phyloP scores from a whole-genome alignment of 2,329 filamentous ascomycete genomes.

The Aspergillus floridensis region DNA sequence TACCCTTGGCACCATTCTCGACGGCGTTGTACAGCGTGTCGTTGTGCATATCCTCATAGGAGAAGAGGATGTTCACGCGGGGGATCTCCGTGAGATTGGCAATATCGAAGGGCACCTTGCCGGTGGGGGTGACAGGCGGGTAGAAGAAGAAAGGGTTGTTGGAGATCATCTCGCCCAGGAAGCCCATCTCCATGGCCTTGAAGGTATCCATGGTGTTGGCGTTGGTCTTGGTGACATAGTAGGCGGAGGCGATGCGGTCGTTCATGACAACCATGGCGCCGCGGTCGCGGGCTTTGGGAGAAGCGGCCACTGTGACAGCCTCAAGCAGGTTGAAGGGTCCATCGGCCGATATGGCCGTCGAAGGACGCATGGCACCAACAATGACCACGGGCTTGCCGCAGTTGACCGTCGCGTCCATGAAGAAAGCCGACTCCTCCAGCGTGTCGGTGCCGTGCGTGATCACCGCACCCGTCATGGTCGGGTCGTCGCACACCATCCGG shows the following conservation, averaged over 20 bases:
- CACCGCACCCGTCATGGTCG: constrained; percentile 25
- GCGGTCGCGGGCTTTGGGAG: constrained; percentile 46
- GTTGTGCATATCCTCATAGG: constrained; percentile 27
- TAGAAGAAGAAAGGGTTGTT: constrained; percentile 62
- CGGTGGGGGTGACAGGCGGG: constrained; percentile 49
- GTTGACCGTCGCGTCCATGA: constrained; percentile 58
- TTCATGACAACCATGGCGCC: constrained; percentile 62
- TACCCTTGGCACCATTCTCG: constrained; percentile 24
- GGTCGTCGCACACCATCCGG: constrained; percentile 22
- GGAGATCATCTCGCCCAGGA: constrained; percentile 58
- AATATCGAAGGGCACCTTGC: constrained; percentile 32
- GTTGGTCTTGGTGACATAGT: constrained; percentile 61
- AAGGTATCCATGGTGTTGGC: constrained; percentile 64
- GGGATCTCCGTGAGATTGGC: constrained; percentile 20
- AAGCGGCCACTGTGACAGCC: constrained; percentile 57
- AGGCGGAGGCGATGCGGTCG: constrained; percentile 59
- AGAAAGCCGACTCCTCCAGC: constrained; percentile 63
- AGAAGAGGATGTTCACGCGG: constrained; percentile 27
- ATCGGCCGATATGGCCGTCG: constrained; percentile 61
- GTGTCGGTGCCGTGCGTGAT: constrained; percentile 67
- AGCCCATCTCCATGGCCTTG: constrained; percentile 56
- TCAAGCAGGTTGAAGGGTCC: constrained; percentile 62
- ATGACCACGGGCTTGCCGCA: constrained; percentile 59
- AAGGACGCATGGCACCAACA: constrained; percentile 63
- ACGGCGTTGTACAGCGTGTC: constrained; percentile 23